phyloP scores from a whole-genome alignment of 768 basidiomycete genomes.

The Termitomyces sp. region DNA sequence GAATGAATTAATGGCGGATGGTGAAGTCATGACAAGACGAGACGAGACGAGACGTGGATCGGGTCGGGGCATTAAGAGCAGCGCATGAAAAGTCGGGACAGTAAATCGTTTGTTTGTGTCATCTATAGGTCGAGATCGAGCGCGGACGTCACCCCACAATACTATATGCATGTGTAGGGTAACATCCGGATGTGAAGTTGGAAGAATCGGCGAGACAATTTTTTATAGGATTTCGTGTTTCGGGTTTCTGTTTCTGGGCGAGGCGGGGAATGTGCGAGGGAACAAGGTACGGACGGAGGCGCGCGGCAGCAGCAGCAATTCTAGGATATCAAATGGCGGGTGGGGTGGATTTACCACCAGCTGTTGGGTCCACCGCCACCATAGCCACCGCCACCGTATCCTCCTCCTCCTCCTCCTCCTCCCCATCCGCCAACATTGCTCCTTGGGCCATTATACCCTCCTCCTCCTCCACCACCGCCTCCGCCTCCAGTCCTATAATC shows the following conservation, averaged over 20 bases:
- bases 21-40: conserved; percentile 38
- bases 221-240: conserved; percentile 27
- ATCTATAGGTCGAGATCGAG: conserved; percentile 34
- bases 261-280: conserved; percentile 7
- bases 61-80: conserved; percentile 55
- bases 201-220: conserved; percentile 2
- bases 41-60: conserved; percentile 44
- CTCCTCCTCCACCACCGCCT: conserved; percentile 22
- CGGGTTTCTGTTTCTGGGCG: conserved; percentile 29
- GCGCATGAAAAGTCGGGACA: conserved; percentile 35
- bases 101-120: conserved; percentile 19
- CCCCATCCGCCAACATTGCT: conserved; percentile 29
- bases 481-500: conserved; percentile 42
- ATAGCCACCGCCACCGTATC: conserved; percentile 22
- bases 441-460: conserved; percentile 19
- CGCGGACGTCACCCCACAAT: conserved; percentile 17
- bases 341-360: conserved; percentile 40
- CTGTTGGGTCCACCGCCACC: conserved; percentile 25
- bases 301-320: conserved; percentile 10
- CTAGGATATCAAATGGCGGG: background rate
- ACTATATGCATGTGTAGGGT: background rate
- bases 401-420: conserved; percentile 21
- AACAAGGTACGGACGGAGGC: background rate
- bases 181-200: conserved; percentile 15
- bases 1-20: conserved; percentile 26